Evolutionary conservation across 2,329 filamentous ascomycete genomes (phyloP).

Genomic region (Thelonectria blattea): DNA sequence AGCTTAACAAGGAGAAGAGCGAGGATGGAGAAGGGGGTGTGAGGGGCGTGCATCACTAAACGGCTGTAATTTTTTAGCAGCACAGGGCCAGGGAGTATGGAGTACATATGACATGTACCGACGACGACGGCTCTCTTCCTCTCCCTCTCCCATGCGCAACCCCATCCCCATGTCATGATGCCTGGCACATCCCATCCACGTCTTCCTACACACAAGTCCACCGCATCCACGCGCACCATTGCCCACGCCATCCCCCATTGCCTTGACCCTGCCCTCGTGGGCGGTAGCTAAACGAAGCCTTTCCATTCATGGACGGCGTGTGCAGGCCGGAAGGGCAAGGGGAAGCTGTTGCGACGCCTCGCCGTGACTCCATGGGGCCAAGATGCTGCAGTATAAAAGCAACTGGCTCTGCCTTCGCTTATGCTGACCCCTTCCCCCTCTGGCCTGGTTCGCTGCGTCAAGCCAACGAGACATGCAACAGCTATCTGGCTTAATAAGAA

Average conservation of each 20-base stretch:
- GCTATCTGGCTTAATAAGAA: constrained; percentile 45
- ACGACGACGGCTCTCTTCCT: neutral
- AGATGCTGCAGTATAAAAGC: constrained; percentile 46
- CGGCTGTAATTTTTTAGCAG: neutral
- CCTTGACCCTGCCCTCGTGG: constrained; percentile 24
- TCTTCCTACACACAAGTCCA: neutral
- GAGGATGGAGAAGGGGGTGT: constrained; percentile 12
- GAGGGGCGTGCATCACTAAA: constrained; percentile 16
- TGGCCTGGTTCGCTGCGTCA: constrained; percentile 38
- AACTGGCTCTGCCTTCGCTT: constrained; percentile 46
- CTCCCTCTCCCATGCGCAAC: constrained; percentile 11
- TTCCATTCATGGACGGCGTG: constrained; percentile 17
- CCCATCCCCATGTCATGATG: constrained; percentile 17
- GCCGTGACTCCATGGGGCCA: constrained; percentile 30
- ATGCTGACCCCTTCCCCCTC: constrained; percentile 30
- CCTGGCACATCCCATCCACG: constrained; percentile 18
- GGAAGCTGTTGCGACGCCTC: constrained; percentile 11
- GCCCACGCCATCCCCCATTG: constrained; percentile 21
- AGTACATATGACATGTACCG: constrained; percentile 6
- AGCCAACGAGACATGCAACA: constrained; percentile 52
- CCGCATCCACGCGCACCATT: constrained; percentile 10
- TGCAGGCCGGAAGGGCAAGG: constrained; percentile 7
- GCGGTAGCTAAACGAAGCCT: constrained; percentile 26
- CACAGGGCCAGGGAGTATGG: neutral
- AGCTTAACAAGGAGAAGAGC: constrained; percentile 15